A percentile compares a stretch with the other conserved stretches of the same genome.
Conservation (phyloP, 2,329 filamentous ascomycete genomes). For the Ceratocystis smalleyi region DNA sequence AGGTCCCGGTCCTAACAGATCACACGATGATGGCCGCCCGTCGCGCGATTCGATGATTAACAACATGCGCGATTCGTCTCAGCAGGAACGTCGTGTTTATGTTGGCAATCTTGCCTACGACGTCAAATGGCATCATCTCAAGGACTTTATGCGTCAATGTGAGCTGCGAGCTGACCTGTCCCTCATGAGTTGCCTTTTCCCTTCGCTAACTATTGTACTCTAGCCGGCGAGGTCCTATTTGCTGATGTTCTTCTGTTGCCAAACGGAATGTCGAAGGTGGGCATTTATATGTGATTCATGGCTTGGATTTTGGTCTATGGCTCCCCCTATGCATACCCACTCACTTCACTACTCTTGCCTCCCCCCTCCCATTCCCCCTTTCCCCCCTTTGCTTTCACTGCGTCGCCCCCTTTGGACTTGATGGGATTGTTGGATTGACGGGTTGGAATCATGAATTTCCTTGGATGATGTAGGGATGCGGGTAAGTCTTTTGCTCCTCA, state of each 20-base stretch:
- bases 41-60: slow-evolving; percentile 94
- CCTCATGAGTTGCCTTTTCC: not conserved
- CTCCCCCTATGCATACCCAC: slow-evolving; percentile 3
- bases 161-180: slow-evolving; percentile 27
- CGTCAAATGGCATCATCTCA: slow-evolving; percentile 99
- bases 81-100: slow-evolving; percentile 98
- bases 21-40: slow-evolving; percentile 66
- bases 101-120: slow-evolving; percentile 98
- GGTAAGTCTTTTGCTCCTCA: slow-evolving; percentile 47
- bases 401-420: slow-evolving; percentile 44
- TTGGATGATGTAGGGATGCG: slow-evolving; percentile 96
- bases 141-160: slow-evolving; percentile 99
- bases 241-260: slow-evolving; percentile 98
- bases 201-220: slow-evolving; percentile 17
- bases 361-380: slow-evolving; percentile 58
- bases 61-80: slow-evolving; percentile 81
- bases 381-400: slow-evolving; percentile 45
- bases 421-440: slow-evolving; percentile 98
- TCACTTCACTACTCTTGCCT: slow-evolving; percentile 49
- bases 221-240: slow-evolving; percentile 98
- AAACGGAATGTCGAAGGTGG: slow-evolving; percentile 99
- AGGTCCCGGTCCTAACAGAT: slow-evolving; percentile 48
- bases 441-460: slow-evolving; percentile 64
- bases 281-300: slow-evolving; percentile 62
- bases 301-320: slow-evolving; percentile 30